Percentiles rank a stretch among this genome's conserved stretches.
Evolutionary conservation across 2,329 filamentous ascomycete species (phyloP).

Genomic region (Penicillium nordicum): DNA sequence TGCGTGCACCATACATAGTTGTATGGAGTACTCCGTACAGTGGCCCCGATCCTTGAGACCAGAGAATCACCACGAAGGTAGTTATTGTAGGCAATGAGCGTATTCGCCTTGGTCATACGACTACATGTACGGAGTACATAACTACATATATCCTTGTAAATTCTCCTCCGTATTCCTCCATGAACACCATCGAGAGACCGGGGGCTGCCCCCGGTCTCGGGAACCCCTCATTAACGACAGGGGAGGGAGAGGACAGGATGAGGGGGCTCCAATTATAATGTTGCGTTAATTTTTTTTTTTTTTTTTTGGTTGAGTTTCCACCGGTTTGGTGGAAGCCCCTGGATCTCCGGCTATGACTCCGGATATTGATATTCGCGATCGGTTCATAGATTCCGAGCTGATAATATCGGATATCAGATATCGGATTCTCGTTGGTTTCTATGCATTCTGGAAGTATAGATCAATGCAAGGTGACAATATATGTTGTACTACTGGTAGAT

Average conservation of each 20-base stretch:
- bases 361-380: slow-evolving; percentile 2
- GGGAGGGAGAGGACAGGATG: too few relatives aligned
- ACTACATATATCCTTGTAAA: not conserved
- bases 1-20: not conserved
- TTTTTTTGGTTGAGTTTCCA: not conserved
- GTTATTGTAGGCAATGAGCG: not conserved
- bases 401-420: not conserved
- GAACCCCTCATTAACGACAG: not conserved
- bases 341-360: not conserved
- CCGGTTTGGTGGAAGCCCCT: not conserved
- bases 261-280: not conserved
- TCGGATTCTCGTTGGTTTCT: not conserved
- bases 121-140: not conserved
- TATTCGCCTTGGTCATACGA: not conserved
- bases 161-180: not conserved
- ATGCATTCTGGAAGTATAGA: not conserved
- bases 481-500: not conserved
- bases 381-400: not conserved
- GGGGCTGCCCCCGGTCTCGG: not conserved
- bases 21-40: too few relatives aligned
- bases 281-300: not conserved
- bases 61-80: too few relatives aligned
- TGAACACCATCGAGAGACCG: not conserved
- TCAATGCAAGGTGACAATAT: not conserved
- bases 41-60: not conserved